Base-by-base conservation (phyloP, 176 grass and related monocot species). In the Avena sativa region DNA sequence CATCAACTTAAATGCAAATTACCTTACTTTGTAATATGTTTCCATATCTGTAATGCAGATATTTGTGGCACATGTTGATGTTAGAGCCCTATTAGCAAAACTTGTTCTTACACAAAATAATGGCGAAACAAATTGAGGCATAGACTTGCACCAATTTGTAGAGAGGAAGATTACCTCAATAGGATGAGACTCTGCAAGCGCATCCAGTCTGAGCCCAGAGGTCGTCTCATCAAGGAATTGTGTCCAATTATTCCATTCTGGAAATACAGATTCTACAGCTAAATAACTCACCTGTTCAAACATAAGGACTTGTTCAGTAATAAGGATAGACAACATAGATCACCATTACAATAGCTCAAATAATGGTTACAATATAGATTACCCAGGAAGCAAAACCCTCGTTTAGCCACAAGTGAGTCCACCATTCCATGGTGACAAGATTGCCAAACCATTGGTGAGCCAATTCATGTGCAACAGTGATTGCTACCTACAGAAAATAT, bases 401-500 rank as follows among this genome's bases (percentile, higher is more conserved):
- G 21, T 98, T 98, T 76, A 98, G 88, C 96, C 96, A 98, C 76
- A 98, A 91, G 63, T 98, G 92, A 57, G 92, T 98, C 93, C 96
- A 98, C 96, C 96, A 98, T 87, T 98, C 96, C 93, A 98, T 98
- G 12, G 96, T 98, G 62, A 98, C 93, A 85, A 98, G 96, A 84
- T 98, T 98, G 44, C 96, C 96, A 93, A 98, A 96, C 96, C 96
- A 98, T 75, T 98, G 96, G 59, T 98, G 96, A 59, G 96, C 96
- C 87, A 98, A 91, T 83, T 98, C 96, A 83, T 98, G 96, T 34
- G 96, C 88, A 79, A 98, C 93, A 49, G 92, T 94, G 88, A 98
- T 92, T 69, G 93, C 94, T 53, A 96, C 92, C 96, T 96, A 87
- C 84, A 78, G 20, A 66, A 80, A 14, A 71, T 9, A 61, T 19